A percentile compares a stretch with the other conserved stretches of the same genome.
These are phyloP conservation scores for Penicillium lagena DNA, from an alignment of 495 filamentous ascomycete species.

Conservation along the genomic window DNA sequence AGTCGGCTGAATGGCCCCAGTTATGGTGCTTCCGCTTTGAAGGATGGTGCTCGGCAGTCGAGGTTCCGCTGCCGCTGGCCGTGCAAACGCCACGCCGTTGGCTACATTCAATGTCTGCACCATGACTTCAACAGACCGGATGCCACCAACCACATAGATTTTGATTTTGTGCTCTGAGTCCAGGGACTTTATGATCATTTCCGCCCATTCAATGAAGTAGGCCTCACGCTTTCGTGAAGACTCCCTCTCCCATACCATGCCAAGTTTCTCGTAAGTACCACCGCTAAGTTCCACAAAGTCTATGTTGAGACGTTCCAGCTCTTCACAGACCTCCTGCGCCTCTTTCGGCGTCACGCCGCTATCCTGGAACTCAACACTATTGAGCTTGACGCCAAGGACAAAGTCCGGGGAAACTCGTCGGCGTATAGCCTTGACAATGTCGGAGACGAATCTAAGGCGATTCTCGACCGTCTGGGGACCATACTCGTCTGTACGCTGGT, in stretches of 20 bases:
- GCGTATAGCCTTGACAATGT: no score
- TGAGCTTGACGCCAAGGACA: slow-evolving; percentile 60
- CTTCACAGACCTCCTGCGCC: slow-evolving; percentile 43
- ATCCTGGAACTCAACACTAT: slow-evolving; percentile 62
- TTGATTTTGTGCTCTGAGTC: slow-evolving; percentile 48
- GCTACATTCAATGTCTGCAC: slow-evolving; percentile 49
- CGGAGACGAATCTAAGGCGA: no score
- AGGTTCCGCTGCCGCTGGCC: slow-evolving; percentile 37
- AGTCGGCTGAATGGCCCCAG: background rate
- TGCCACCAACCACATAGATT: slow-evolving; percentile 56
- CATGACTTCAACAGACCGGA: slow-evolving; percentile 57
- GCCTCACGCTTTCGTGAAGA: slow-evolving; percentile 52
- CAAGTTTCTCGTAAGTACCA: slow-evolving; percentile 55
- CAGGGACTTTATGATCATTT: slow-evolving; percentile 49
- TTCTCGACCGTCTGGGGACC: no score
- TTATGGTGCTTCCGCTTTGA: background rate
- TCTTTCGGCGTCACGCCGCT: slow-evolving; percentile 52
- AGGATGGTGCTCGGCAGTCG: background rate
- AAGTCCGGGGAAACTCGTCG: no score
- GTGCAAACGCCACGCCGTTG: slow-evolving; percentile 51
- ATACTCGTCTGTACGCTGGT: no score
- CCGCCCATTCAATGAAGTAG: slow-evolving; percentile 63
- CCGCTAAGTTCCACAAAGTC: slow-evolving; percentile 62
- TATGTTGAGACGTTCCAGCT: slow-evolving; percentile 48
- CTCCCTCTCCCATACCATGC: slow-evolving; percentile 46